A percentile compares a stretch with the other conserved stretches of the same genome.
phyloP scores from a whole-genome alignment of 306 rosid genomes.

The Acacia melanoxylon region DNA sequence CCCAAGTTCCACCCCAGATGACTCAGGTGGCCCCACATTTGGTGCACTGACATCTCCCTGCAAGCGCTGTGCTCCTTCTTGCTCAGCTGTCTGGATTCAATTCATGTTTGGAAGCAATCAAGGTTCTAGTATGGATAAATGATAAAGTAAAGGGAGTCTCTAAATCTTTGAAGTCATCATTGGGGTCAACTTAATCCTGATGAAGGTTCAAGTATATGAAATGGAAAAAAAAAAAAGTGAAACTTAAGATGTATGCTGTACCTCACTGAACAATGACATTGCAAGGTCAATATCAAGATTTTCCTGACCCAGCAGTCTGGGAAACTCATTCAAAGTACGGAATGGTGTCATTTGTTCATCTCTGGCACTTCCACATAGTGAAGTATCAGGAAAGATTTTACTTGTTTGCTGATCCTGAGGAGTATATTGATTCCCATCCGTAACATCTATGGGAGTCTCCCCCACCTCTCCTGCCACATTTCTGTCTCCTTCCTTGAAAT shows the following conservation, averaged over 20 bases:
- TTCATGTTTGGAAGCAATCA: slow-evolving; percentile 32
- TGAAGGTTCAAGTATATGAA: not conserved
- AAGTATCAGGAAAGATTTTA: slow-evolving; percentile 36
- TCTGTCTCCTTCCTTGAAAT: slow-evolving; percentile 37
- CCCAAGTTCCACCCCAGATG: slow-evolving; percentile 56
- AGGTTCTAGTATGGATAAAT: slow-evolving; percentile 26
- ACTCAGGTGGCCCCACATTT: slow-evolving; percentile 43
- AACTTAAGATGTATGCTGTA: slow-evolving; percentile 43
- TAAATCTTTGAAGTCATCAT: not conserved
- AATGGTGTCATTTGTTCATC: too few relatives aligned
- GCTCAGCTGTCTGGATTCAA: slow-evolving; percentile 70
- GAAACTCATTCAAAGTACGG: too few relatives aligned
- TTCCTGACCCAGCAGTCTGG: too few relatives aligned
- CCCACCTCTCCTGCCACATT: slow-evolving; percentile 62
- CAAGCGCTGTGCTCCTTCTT: slow-evolving; percentile 57
- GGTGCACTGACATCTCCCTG: slow-evolving; percentile 47
- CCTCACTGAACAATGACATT: slow-evolving; percentile 76
- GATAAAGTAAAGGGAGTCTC: not conserved
- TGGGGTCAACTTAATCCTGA: not conserved
- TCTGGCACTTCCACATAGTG: slow-evolving; percentile 32
- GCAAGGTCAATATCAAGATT: too few relatives aligned
- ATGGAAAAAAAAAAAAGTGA: not conserved
- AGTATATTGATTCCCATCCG: slow-evolving; percentile 60
- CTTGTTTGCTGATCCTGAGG: slow-evolving; percentile 34
- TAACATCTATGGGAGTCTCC: slow-evolving; percentile 83